phyloP scores from a whole-genome alignment of 2,329 filamentous ascomycete genomes.

The Aschersonia sp. region DNA sequence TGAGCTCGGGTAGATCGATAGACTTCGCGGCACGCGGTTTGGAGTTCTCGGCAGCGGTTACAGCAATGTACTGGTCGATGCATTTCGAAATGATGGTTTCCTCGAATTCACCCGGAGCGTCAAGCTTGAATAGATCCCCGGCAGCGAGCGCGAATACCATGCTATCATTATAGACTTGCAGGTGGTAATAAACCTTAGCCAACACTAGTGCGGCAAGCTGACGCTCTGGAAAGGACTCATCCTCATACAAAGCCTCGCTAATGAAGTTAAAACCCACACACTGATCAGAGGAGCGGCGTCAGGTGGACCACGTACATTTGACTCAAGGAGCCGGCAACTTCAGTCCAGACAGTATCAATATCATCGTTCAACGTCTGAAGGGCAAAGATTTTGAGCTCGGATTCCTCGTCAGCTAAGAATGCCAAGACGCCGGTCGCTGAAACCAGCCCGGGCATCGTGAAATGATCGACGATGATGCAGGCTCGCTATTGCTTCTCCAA shows the following conservation, averaged over 20 bases:
- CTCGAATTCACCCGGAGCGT: conserved; percentile 86
- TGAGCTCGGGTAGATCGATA: conserved; percentile 50
- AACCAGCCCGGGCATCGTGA: conserved; percentile 75
- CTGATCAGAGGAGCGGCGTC: neutral
- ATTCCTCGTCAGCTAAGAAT: conserved; percentile 89
- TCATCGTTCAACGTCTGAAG: conserved; percentile 91
- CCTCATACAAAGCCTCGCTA: conserved; percentile 95
- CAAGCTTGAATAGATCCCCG: conserved; percentile 87
- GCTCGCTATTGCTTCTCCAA: too few relatives aligned
- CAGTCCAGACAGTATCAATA: conserved; percentile 94
- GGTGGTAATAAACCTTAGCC: conserved; percentile 96
- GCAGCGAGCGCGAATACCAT: conserved; percentile 96
- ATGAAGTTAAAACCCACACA: conserved; percentile 1
- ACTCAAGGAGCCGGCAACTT: conserved; percentile 82
- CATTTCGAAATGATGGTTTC: conserved; percentile 99
- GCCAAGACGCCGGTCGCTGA: conserved; percentile 90
- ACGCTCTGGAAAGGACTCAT: conserved; percentile 85
- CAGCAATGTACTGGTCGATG: conserved; percentile 90
- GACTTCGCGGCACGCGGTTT: conserved; percentile 27
- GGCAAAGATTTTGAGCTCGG: conserved; percentile 87
- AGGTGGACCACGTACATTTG: conserved; percentile 55
- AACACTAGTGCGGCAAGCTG: conserved; percentile 89
- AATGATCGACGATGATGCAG: neutral
- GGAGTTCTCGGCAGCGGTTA: conserved; percentile 39
- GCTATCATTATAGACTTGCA: conserved; percentile 97